phyloP scores from a whole-genome alignment of 257 asterid species.

The Avicennia marina region DNA sequence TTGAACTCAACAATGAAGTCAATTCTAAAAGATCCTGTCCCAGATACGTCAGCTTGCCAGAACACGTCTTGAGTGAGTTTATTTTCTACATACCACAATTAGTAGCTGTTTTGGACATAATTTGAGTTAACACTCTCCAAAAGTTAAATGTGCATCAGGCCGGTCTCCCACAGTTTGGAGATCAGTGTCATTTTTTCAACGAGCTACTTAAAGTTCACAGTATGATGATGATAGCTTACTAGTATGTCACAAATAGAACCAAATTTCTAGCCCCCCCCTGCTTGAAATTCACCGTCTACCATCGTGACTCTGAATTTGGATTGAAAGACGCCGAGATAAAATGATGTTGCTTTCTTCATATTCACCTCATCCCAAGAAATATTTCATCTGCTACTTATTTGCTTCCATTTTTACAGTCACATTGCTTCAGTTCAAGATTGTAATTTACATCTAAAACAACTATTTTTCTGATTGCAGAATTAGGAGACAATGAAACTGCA shows the following conservation, averaged over 20 bases:
- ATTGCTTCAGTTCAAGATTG: neutral
- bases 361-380: neutral
- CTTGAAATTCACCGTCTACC: neutral
- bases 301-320: neutral
- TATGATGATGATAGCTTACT: neutral
- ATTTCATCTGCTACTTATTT: neutral
- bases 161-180: neutral
- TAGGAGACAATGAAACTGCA: conserved; percentile 16
- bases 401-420: neutral
- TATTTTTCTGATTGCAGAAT: conserved; percentile 33
- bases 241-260: neutral
- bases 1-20: conserved; percentile 29
- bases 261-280: neutral
- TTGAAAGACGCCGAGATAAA: neutral
- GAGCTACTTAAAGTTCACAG: neutral
- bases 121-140: neutral
- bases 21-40: conserved; percentile 58
- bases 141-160: neutral
- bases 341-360: neutral
- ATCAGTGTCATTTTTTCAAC: neutral
- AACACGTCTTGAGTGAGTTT: conserved; percentile 42
- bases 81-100: conserved; percentile 1
- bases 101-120: neutral
- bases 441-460: neutral
- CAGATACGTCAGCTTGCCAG: conserved; percentile 67